Percentiles rank a stretch among this genome's conserved stretches.
Conservation (phyloP, 2,329 filamentous ascomycete genomes). For the Grosmannia huntii region DNA sequence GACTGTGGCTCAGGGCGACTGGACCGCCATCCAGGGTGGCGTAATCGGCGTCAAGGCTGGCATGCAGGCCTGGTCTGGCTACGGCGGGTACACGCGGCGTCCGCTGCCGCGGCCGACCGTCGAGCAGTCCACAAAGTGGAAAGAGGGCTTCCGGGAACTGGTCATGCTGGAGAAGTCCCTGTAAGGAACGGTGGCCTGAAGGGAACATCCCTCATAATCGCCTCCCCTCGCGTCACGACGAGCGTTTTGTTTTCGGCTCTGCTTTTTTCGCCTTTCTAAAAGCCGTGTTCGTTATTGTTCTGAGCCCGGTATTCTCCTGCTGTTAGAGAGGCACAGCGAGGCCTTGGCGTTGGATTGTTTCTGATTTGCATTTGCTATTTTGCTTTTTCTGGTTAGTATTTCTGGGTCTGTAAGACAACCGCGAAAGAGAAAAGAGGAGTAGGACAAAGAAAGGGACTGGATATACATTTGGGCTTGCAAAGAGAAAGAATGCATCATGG, state of each 20-base stretch:
- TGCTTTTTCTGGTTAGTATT: no score
- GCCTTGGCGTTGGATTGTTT: no score
- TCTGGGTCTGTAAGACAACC: no score
- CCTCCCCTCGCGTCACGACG: no score
- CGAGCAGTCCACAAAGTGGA: conserved; percentile 37
- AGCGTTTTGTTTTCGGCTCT: no score
- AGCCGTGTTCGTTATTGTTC: no score
- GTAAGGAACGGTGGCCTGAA: conserved; percentile 11
- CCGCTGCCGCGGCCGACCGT: conserved; percentile 37
- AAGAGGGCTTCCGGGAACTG: conserved; percentile 41
- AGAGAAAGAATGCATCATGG: not conserved
- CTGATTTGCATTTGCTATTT: no score
- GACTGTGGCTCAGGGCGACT: conserved; percentile 54
- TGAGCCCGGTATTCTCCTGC: no score
- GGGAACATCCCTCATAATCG: no score
- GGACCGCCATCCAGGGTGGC: conserved; percentile 58
- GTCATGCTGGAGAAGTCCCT: conserved; percentile 37
- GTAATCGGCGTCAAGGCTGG: conserved; percentile 61
- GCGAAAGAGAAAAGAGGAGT: not conserved
- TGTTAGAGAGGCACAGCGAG: no score
- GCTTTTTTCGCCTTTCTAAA: no score
- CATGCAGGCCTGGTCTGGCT: conserved; percentile 52
- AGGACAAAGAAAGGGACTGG: not conserved
- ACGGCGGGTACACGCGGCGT: conserved; percentile 40
- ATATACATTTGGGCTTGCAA: not conserved